A percentile compares a stretch with the other conserved stretches of the same genome.
Evolutionary conservation across 129 eudicot species (phyloP).

Genomic region (Smallanthus sonchifolius): DNA sequence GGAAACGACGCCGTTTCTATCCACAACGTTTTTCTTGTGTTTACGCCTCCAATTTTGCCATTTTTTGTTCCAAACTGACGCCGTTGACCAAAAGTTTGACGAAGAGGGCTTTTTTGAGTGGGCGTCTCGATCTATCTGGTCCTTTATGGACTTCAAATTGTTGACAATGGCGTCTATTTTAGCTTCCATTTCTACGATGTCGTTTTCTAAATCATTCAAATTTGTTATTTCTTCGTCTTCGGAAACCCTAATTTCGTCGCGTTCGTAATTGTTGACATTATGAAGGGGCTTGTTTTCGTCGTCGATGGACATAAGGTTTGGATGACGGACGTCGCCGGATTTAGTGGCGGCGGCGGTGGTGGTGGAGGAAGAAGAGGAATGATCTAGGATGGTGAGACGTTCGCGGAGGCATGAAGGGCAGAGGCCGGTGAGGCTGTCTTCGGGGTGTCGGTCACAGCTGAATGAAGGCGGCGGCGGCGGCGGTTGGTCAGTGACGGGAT

Average conservation of each 20-base stretch:
- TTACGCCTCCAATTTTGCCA: conserved; percentile 60
- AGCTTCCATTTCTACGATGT: conserved; percentile 12
- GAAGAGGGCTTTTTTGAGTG: conserved; percentile 42
- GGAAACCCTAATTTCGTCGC: conserved; percentile 15
- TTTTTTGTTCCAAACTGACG: conserved; percentile 67
- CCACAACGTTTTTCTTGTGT: conserved; percentile 41
- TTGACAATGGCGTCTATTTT: conserved; percentile 16
- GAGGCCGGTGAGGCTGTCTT: too few species aligned
- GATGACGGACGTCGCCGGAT: too few species aligned
- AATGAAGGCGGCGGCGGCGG: too few species aligned
- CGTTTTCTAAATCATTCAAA: conserved; percentile 4
- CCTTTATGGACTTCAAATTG: conserved; percentile 50
- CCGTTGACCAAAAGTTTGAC: conserved; percentile 54
- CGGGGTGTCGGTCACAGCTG: too few species aligned
- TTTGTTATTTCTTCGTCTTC: neutral
- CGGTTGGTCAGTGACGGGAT: too few species aligned
- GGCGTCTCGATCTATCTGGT: conserved; percentile 46
- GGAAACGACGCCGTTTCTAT: conserved; percentile 18
- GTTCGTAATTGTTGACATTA: conserved; percentile 7
- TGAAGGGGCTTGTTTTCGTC: conserved; percentile 3
- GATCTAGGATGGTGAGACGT: too few species aligned
- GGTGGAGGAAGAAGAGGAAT: too few species aligned
- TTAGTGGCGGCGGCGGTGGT: too few species aligned
- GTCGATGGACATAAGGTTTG: too few species aligned
- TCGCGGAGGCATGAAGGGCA: too few species aligned